Percentiles rank a stretch among this genome's conserved stretches.
These are phyloP conservation scores for Pichia sporocuriosa DNA, from an alignment of 805 yeast species.

Conservation along the genomic window DNA sequence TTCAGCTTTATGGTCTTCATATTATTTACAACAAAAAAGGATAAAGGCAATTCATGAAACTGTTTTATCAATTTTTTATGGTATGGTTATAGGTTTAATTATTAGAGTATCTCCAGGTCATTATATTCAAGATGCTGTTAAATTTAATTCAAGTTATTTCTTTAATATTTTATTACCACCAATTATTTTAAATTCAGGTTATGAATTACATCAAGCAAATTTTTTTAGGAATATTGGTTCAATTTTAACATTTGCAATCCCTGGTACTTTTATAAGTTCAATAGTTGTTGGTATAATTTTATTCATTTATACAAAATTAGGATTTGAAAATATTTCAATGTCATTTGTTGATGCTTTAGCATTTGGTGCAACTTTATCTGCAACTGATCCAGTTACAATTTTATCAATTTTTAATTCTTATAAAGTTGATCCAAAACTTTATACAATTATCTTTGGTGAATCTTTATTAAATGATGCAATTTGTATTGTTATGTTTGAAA, in stretches of 20 bases:
- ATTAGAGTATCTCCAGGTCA: conserved; percentile 93
- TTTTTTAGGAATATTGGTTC: conserved; percentile 90
- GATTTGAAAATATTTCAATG: conserved; percentile 78
- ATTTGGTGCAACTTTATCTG: conserved; percentile 95
- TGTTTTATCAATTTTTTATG: conserved; percentile 89
- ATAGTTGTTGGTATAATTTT: conserved; percentile 83
- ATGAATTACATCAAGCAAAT: conserved; percentile 92
- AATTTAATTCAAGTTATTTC: conserved; percentile 89
- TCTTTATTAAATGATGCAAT: conserved; percentile 94
- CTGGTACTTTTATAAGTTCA: conserved; percentile 92
- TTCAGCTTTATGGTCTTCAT: conserved; percentile 91
- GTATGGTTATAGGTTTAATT: conserved; percentile 90
- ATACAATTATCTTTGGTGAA: conserved; percentile 96
- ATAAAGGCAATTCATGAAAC: conserved; percentile 98
- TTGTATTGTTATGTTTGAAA: conserved; percentile 97
- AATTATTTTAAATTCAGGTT: conserved; percentile 91
- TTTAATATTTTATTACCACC: conserved; percentile 94
- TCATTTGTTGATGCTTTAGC: conserved; percentile 97
- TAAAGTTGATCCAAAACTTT: conserved; percentile 95
- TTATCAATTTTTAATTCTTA: conserved; percentile 94
- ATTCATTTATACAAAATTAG: conserved; percentile 85
- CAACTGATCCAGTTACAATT: conserved; percentile 98
- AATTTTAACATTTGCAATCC: conserved; percentile 89
- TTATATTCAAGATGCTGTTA: conserved; percentile 93
- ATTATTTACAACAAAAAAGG: conserved; percentile 82